phyloP scores from a whole-genome alignment of 169 alveolate species.

The Eimeria sp. region DNA sequence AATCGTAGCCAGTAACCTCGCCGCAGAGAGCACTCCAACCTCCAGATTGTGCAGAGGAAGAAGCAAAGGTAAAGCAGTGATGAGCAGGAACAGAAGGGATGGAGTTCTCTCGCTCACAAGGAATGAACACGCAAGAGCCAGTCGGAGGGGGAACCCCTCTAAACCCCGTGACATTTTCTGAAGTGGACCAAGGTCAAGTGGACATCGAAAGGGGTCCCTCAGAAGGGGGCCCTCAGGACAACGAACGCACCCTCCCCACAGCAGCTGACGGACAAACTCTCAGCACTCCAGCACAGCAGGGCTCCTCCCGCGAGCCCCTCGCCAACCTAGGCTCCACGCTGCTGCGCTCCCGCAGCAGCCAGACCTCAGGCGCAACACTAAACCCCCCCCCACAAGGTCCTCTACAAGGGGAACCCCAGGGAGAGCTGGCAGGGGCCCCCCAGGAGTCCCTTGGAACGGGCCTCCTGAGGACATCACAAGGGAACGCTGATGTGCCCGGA shows the following conservation, averaged over 20 bases:
- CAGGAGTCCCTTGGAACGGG: neutral
- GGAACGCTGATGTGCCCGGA: neutral
- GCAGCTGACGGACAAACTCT: neutral
- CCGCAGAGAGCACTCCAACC: neutral
- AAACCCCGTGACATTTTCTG: neutral
- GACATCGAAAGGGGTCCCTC: neutral
- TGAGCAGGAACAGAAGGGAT: neutral
- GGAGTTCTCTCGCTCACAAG: neutral
- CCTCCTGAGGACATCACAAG: neutral
- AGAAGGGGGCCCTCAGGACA: neutral
- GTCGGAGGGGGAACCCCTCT: neutral
- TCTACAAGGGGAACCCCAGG: no score
- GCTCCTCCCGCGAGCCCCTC: neutral
- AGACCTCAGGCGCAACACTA: neutral
- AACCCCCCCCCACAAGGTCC: neutral
- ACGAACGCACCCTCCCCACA: neutral
- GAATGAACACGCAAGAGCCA: neutral
- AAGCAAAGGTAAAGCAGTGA: conserved; percentile 4
- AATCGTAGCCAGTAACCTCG: neutral
- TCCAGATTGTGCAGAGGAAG: neutral
- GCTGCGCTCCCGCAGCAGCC: neutral
- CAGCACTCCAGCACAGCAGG: neutral
- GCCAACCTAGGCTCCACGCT: neutral
- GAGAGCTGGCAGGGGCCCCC: no score
- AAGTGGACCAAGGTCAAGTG: neutral